Conservation (phyloP, 768 basidiomycete genomes). For the Crassisporium funariophilum region DNA sequence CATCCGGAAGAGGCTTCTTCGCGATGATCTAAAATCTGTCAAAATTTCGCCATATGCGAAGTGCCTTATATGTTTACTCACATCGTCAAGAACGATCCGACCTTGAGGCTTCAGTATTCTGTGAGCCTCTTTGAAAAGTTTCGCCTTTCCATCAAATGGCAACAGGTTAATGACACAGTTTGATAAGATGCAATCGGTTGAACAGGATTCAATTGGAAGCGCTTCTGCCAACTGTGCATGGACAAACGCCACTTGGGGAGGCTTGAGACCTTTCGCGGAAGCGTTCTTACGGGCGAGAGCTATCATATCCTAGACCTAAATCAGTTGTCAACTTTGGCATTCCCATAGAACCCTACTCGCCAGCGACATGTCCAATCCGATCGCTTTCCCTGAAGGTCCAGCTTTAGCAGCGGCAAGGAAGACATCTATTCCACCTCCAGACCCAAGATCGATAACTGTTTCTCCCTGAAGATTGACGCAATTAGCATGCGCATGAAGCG, state of each 20-base stretch:
- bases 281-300: constrained; percentile 49
- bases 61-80: constrained; percentile 24
- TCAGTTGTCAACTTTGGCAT: neutral
- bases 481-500: neutral
- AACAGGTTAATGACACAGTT: constrained; percentile 61
- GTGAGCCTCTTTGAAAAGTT: constrained; percentile 46
- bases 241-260: constrained; percentile 53
- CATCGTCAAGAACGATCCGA: constrained; percentile 53
- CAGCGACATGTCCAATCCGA: constrained; percentile 56
- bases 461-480: constrained; percentile 47
- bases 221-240: constrained; percentile 42
- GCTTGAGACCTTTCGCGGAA: constrained; percentile 36
- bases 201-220: constrained; percentile 48
- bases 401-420: constrained; percentile 54
- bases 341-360: constrained; percentile 29
- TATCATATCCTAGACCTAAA: constrained; percentile 49
- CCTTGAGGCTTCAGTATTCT: constrained; percentile 60
- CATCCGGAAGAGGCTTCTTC: constrained; percentile 42
- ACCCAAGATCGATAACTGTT: constrained; percentile 56
- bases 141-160: constrained; percentile 40
- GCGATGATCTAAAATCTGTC: constrained; percentile 44
- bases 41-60: neutral
- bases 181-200: constrained; percentile 57
- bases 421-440: constrained; percentile 58
- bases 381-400: constrained; percentile 48